phyloP scores from a whole-genome alignment of 2,329 filamentous ascomycete species.

The Calonectria hongkongensis region DNA sequence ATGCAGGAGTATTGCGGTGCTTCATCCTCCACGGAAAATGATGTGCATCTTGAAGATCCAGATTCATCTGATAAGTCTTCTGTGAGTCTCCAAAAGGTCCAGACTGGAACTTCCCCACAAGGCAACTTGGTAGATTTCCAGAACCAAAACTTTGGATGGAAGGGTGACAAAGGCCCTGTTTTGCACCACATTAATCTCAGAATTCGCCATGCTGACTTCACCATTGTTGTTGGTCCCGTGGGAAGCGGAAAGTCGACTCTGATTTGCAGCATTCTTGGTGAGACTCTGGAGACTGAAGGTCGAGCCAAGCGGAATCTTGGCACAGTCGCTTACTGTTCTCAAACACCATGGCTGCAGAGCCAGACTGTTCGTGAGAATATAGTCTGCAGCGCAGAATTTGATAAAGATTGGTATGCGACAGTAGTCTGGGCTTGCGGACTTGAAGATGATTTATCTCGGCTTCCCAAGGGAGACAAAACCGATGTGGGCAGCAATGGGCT shows the following conservation, averaged over 20 bases:
- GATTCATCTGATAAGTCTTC: neutral
- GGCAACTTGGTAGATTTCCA: neutral
- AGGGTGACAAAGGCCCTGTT: neutral
- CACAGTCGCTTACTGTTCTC: neutral
- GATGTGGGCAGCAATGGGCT: neutral
- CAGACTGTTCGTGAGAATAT: conserved; percentile 6
- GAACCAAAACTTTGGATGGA: neutral
- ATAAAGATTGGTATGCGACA: conserved; percentile 8
- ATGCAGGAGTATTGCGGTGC: conserved; percentile 5
- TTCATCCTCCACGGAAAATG: neutral
- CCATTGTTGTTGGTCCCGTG: neutral
- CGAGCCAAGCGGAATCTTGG: neutral
- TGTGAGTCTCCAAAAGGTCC: neutral
- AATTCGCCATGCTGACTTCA: neutral
- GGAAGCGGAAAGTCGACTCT: conserved; percentile 4
- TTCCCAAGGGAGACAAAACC: neutral
- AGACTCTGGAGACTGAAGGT: neutral
- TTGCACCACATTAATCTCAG: neutral
- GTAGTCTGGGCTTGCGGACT: conserved; percentile 1
- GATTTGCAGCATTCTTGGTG: neutral
- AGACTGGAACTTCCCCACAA: neutral
- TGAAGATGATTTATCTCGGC: conserved; percentile 4
- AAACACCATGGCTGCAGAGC: conserved; percentile 7
- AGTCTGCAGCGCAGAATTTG: neutral
- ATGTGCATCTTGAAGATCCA: neutral